phyloP scores from a whole-genome alignment of 2,329 filamentous ascomycete genomes.

The Plenodomus biglobosus region DNA sequence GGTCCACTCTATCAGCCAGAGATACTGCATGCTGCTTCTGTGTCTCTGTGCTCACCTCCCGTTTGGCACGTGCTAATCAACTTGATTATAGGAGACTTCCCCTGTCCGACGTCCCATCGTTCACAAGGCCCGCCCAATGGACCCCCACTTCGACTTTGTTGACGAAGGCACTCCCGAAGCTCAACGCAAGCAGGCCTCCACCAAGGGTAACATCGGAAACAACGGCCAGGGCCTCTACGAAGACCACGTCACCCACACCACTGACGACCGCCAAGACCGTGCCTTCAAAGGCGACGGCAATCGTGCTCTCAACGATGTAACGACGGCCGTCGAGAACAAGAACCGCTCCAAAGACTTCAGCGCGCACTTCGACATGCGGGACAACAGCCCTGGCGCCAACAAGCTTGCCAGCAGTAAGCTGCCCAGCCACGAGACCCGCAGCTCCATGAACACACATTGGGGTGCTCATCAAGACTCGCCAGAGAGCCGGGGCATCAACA shows the following conservation, averaged over 20 bases:
- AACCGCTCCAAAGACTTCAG: constrained; percentile 76
- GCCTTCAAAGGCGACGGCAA: constrained; percentile 39
- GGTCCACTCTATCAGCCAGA: constrained; percentile 26
- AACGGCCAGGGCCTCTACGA: constrained; percentile 73
- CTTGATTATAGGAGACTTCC: constrained; percentile 53
- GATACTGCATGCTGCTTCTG: constrained; percentile 13
- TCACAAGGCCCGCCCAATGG: constrained; percentile 71
- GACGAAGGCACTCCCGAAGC: constrained; percentile 68
- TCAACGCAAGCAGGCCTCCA: constrained; percentile 44
- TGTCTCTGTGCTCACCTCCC: constrained; percentile 1
- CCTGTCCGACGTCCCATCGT: constrained; percentile 61
- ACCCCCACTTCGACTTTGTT: constrained; percentile 79
- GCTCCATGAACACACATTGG: constrained; percentile 54
- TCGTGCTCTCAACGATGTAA: constrained; percentile 64
- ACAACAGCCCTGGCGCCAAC: constrained; percentile 59
- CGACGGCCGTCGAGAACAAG: constrained; percentile 72
- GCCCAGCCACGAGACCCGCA: constrained; percentile 58
- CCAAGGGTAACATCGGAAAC: constrained; percentile 60
- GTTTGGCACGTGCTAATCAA: constrained; percentile 1
- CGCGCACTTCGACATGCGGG: constrained; percentile 73
- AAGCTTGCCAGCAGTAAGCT: constrained; percentile 46
- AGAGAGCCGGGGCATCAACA: constrained; percentile 39
- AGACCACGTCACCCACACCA: constrained; percentile 66
- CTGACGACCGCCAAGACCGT: constrained; percentile 52
- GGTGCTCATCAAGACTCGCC: constrained; percentile 35